A percentile compares a stretch with the other conserved stretches of the same genome.
These are phyloP conservation scores for Hanseniaspora gamundiae DNA, from an alignment of 1,139 yeast genomes.

Conservation along the genomic window DNA sequence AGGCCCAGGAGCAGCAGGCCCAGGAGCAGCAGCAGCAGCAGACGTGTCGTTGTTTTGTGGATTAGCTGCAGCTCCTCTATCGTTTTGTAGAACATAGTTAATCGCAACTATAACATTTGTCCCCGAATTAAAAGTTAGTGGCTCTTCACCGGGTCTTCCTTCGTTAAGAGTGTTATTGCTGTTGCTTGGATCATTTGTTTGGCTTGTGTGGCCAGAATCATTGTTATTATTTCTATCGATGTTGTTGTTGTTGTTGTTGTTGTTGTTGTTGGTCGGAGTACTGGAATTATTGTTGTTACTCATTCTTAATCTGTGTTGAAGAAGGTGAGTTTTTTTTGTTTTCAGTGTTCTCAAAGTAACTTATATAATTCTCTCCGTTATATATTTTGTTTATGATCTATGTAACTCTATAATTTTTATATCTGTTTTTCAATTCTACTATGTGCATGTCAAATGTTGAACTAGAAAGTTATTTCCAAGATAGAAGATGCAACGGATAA, in stretches of 20 bases:
- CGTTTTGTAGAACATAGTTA: constrained; percentile 24
- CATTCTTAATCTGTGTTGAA: neutral
- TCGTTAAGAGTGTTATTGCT: neutral
- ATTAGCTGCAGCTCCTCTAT: constrained; percentile 1
- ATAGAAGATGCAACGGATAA: too few species aligned
- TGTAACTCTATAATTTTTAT: too few species aligned
- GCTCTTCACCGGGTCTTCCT: neutral
- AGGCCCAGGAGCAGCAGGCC: too few species aligned
- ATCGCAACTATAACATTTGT: constrained; percentile 28
- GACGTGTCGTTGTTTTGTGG: too few species aligned
- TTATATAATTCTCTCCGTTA: too few species aligned
- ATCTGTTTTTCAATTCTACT: too few species aligned
- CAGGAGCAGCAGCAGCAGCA: neutral
- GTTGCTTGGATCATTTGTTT: too few species aligned
- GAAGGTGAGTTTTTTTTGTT: too few species aligned
- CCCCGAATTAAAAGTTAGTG: neutral
- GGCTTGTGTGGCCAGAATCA: neutral
- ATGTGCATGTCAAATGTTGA: too few species aligned
- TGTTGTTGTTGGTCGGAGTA: neutral
- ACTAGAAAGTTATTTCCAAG: too few species aligned
- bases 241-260: neutral
- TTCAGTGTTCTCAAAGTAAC: too few species aligned
- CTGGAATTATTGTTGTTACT: neutral
- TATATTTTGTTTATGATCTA: too few species aligned
- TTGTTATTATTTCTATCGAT: neutral